A percentile compares a stretch with the other conserved stretches of the same genome.
These are phyloP conservation scores for Monosporascus ibericus DNA, from an alignment of 2,329 filamentous ascomycete genomes.

Conservation along the genomic window DNA sequence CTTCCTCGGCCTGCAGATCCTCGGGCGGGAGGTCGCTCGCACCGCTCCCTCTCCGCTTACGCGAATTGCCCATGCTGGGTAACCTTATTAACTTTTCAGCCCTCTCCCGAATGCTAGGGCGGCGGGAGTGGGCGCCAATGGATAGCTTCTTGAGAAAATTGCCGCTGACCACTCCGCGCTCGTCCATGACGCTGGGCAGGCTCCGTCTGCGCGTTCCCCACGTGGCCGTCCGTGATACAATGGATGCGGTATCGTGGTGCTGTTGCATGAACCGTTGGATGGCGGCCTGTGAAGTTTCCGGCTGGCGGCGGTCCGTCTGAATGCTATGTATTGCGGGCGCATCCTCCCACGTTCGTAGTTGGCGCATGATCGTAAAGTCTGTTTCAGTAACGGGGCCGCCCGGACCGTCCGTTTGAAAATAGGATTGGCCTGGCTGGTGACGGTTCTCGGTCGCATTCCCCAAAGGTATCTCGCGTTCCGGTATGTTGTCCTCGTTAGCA, in stretches of 20 bases:
- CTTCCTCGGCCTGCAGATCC: constrained; percentile 15
- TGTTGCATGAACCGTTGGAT: constrained; percentile 47
- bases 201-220: constrained; percentile 65
- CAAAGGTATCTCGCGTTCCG: constrained; percentile 36
- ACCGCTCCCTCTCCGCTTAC: constrained; percentile 42
- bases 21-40: constrained; percentile 29
- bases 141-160: constrained; percentile 59
- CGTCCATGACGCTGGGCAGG: constrained; percentile 52
- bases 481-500: constrained; percentile 29
- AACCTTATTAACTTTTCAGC: constrained; percentile 44
- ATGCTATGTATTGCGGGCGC: constrained; percentile 43
- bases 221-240: constrained; percentile 59
- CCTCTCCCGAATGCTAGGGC: constrained; percentile 48
- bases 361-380: constrained; percentile 45
- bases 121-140: constrained; percentile 42
- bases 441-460: constrained; percentile 45
- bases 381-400: constrained; percentile 35
- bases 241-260: constrained; percentile 50
- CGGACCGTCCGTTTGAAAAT: constrained; percentile 33
- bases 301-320: constrained; percentile 33
- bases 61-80: constrained; percentile 37
- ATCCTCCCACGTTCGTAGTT: constrained; percentile 43
- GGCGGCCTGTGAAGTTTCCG: constrained; percentile 45
- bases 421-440: constrained; percentile 42
- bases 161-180: constrained; percentile 54